Percentiles rank a stretch among this genome's conserved stretches.
phyloP scores from a whole-genome alignment of 495 filamentous ascomycete genomes.

The Penicillium cataractarum region DNA sequence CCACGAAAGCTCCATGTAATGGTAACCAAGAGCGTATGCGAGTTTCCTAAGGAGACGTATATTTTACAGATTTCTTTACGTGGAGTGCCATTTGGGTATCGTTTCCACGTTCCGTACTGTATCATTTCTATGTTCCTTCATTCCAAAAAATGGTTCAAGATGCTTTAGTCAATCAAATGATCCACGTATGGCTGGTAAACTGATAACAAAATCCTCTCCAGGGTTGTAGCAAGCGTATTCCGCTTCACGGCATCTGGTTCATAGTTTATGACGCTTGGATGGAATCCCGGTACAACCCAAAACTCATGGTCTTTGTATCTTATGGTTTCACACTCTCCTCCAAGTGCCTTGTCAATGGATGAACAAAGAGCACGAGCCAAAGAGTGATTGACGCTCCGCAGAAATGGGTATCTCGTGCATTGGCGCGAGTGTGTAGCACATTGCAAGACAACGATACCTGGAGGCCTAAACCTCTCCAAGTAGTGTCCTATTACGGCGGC shows the following conservation, averaged over 20 bases:
- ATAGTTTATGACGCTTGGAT: conserved; percentile 10
- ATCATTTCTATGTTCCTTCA: conserved; percentile 3
- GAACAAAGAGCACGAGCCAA: conserved; percentile 6
- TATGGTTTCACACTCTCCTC: conserved; percentile 5
- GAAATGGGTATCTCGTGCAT: background rate
- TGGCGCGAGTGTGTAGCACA: background rate
- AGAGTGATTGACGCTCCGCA: background rate
- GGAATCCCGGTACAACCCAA: conserved; percentile 2
- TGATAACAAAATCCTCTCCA: conserved; percentile 9
- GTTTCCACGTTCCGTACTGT: conserved; percentile 6
- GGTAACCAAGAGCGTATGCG: conserved; percentile 1
- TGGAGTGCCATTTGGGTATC: conserved; percentile 1
- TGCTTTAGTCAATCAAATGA: background rate
- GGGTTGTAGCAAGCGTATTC: conserved; percentile 7
- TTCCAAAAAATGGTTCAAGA: background rate
- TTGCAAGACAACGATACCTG: conserved; percentile 6
- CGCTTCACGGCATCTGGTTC: conserved; percentile 3
- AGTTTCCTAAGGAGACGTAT: background rate
- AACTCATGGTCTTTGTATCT: background rate
- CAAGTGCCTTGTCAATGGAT: background rate
- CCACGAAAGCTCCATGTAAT: background rate
- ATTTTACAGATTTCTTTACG: background rate
- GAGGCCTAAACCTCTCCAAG: conserved; percentile 8
- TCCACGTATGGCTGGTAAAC: conserved; percentile 10
- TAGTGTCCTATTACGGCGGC: too few relatives aligned